Evolutionary conservation across 495 filamentous ascomycete species (phyloP).

Genomic region (Penicillium bovifimosum): DNA sequence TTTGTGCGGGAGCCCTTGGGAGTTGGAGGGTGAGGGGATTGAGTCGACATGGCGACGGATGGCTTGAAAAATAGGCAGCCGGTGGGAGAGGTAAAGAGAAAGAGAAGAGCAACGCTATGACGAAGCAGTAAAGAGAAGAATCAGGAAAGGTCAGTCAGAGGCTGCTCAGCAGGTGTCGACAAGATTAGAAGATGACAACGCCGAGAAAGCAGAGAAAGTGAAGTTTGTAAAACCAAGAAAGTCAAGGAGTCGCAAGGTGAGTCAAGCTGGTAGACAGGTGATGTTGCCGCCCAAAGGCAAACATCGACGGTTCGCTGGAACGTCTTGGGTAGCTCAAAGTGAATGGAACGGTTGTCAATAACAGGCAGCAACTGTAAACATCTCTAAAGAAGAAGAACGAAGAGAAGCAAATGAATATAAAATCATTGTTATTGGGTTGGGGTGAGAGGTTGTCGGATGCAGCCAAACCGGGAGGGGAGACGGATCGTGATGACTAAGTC

Average conservation of each 20-base stretch:
- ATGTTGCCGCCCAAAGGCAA: slow-evolving; percentile 6
- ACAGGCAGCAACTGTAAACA: not conserved
- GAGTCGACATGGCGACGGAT: slow-evolving; percentile 40
- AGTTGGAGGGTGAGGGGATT: slow-evolving; percentile 35
- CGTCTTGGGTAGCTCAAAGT: slow-evolving; percentile 10
- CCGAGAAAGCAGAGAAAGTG: slow-evolving; percentile 15
- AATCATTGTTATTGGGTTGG: slow-evolving; percentile 6
- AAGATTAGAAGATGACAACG: slow-evolving; percentile 18
- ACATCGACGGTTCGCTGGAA: slow-evolving; percentile 13
- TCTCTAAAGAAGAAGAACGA: slow-evolving; percentile 3
- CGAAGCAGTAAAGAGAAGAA: slow-evolving; percentile 11
- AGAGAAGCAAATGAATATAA: not conserved
- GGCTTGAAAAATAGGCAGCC: slow-evolving; percentile 48
- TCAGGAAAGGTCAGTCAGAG: slow-evolving; percentile 19
- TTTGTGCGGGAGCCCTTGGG: slow-evolving; percentile 38
- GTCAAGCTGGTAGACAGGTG: slow-evolving; percentile 1
- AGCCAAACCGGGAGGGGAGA: slow-evolving; percentile 4
- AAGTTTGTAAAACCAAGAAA: slow-evolving; percentile 1
- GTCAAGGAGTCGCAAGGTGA: slow-evolving; percentile 1
- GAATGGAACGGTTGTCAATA: slow-evolving; percentile 6
- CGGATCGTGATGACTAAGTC: slow-evolving; percentile 6
- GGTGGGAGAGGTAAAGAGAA: slow-evolving; percentile 22
- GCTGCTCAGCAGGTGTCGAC: slow-evolving; percentile 38
- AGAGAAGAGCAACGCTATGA: slow-evolving; percentile 15
- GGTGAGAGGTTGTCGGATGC: slow-evolving; percentile 1